These are phyloP conservation scores for Diplotaxis tenuifolia DNA, from an alignment of 345 rosid species.

Conservation along the genomic window DNA sequence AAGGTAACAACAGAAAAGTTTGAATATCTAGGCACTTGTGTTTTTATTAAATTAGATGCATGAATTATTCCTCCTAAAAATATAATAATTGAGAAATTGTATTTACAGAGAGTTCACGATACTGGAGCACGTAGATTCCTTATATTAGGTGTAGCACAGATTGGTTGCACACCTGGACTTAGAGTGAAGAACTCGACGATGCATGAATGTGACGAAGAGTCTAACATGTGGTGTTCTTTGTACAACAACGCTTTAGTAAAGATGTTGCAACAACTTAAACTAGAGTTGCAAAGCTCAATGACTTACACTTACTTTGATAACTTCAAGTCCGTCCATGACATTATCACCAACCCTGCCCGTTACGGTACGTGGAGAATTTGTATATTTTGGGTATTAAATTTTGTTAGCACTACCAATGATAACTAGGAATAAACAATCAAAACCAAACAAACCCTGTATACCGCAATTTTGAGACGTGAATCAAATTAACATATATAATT, in stretches of 20 bases:
- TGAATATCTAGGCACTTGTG: neutral
- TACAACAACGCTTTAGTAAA: constrained; percentile 49
- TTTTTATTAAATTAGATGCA: neutral
- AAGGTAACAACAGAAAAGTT: constrained; percentile 44
- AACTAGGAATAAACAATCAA: neutral
- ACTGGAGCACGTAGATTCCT: constrained; percentile 54
- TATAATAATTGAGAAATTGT: neutral
- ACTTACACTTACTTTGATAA: constrained; percentile 57
- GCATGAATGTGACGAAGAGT: constrained; percentile 44
- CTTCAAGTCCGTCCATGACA: constrained; percentile 37
- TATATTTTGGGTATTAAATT: neutral
- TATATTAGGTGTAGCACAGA: constrained; percentile 41
- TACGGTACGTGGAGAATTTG: constrained; percentile 39
- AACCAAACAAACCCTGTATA: neutral
- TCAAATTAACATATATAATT: neutral
- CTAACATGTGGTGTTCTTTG: constrained; percentile 40
- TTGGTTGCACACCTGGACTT: constrained; percentile 59
- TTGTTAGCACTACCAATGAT: neutral
- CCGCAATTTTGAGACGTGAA: neutral
- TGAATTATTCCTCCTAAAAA: neutral
- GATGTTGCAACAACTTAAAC: constrained; percentile 40
- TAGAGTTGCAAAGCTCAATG: constrained; percentile 41
- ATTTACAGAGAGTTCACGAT: constrained; percentile 40
- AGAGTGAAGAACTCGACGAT: constrained; percentile 41
- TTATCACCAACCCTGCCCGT: constrained; percentile 48